Evolutionary conservation across 2,329 filamentous ascomycete genomes (phyloP), one percentile per base, ranked within the genome.

Genomic region (Myriosclerotinia scirpicola): DNA sequence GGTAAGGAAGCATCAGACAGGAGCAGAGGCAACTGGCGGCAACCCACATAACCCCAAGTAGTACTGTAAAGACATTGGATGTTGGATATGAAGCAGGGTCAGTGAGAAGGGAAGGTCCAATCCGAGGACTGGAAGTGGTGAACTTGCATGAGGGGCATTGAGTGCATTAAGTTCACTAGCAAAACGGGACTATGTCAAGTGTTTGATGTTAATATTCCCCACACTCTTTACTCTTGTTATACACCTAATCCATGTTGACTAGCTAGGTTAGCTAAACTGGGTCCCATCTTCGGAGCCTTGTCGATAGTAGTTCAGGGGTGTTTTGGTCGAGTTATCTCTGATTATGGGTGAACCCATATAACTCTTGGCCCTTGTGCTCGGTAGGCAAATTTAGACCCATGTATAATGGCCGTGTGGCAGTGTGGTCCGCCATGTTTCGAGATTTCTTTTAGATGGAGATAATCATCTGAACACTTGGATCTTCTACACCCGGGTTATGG

Each of bases 161-260:
- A 75, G 71, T 73, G 74, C 74, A 76, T 76, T 72, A 69, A 75
- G 71, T 70, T 72, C 72, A 71, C 64, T 68, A 68, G 58, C 67
- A 69, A 73, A 70, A 67, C 67, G 67, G 67, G 68, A 72, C 70
- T 75, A 20, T 70, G 73, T 68, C 73, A 66, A 72, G 72, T 75
- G 74, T 75, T 76, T 76, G 73, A 75, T 66, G 74, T 75, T 75
- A 66, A 73, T 67, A 72, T 71, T 75, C 73, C 71, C 74, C 73
- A 75, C 72, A 74, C 71, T 71, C 60, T 66, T 20, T 40, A 40
- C 54, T 56, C 34, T 48, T 61, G 46, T 69, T 68, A 60, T 68
- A 69, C 69, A 68, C 65, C 68, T 71, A 67, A 71, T 67, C 72
- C 73, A 71, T 72, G 71, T 66, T 69, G 63, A 72, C 67, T 66